Evolutionary conservation across 139 green algal species (phyloP), one percentile per base, ranked within the genome.

Genomic region (Pseudopediastrum boryanum): DNA sequence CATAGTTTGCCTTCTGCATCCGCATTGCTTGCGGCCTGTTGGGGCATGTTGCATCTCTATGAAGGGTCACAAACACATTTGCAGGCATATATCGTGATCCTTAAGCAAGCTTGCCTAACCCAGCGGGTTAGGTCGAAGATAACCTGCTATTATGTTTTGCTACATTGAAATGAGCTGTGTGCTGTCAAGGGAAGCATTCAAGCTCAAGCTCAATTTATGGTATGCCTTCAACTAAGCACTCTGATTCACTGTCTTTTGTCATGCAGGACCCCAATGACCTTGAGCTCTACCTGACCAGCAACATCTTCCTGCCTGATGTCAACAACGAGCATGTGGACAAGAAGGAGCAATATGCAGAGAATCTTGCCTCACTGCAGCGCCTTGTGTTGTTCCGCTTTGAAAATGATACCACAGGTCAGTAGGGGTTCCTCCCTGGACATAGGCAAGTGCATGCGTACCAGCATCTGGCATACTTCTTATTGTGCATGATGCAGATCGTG

Each of bases 371-470:
- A 7, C 83, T 98, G 77, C 72, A 92, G 19, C 81, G 84, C 10
- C 77, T 98, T 25, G 89, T 97, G 58, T 80, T 97, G 52, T 86
- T 90, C 50, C 85, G 88, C n/a, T 98, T 97, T 75, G 61, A 86
- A 0, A 46, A 94, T 0, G 94, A 98, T 77, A 76, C 81, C n/a
- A 95, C 85, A 38, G 92, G 90, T 86, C 71, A 64, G 70, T 63
- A 35, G n/a, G 54, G 1, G 48, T 58, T 58, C 48, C 48, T 19
- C 16, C 48, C 19, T 58, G 16, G 48, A 58, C 16, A 58, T 58
- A 19, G 48, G 48, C 10, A 13, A 38, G 54, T 9, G 54, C 10
- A 25, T 64, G 54, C 33, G 54, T n/a, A n/a, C n/a, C n/a, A n/a
- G n/a, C n/a, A n/a, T n/a, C n/a, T n/a, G n/a, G n/a, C n/a, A n/a